Evolutionary conservation across 345 rosid species (phyloP), one percentile per base, ranked within the genome.

Genomic region (Pugionium cornutum): DNA sequence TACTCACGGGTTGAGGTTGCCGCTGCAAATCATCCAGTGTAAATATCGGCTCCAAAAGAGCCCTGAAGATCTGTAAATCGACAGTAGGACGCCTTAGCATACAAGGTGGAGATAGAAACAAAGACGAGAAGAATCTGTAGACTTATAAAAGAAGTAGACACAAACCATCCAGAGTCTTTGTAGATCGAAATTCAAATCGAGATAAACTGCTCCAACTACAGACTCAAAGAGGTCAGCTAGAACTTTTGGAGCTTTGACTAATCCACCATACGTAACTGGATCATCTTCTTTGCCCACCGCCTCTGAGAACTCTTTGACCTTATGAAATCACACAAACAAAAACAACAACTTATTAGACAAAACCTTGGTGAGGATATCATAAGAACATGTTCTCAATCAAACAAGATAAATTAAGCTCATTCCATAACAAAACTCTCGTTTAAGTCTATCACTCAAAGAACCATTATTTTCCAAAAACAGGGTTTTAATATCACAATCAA

Each of bases 221-320:
- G 98, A 81, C 64, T 91, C 98, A 2, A 89, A 76, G 7, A 89
- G 69, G 28, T 91, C 92, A 9, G 98, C 95, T 2, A 91, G 87
- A 56, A 89, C 65, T 78, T 91, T 89, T 0, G 98, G 96, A 2
- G 96, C 98, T 81, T 85, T 87, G 34, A 87, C 72, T 31, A 78
- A 64, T 27, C 95, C 96, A 28, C 95, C 92, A 60, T 87, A 67
- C 0, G 65, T 65, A 5, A 75, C 84, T 1, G 73, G 33, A 10
- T 73, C 72, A 44, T 83, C 79, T 76, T 87, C 96, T 72, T 79
- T 50, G 28, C 62, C 45, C 7, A 89, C 87, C 3, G 82, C 81
- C 32, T 74, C 76, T 2, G 77, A 63, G 62, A 91, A 91, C 61
- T 82, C 95, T 70, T 30, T 75, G 27, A 91, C 80, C 98, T 91